Evolutionary conservation across 805 yeast genomes (phyloP).

Genomic region (Naumovozyma dairenensis): DNA sequence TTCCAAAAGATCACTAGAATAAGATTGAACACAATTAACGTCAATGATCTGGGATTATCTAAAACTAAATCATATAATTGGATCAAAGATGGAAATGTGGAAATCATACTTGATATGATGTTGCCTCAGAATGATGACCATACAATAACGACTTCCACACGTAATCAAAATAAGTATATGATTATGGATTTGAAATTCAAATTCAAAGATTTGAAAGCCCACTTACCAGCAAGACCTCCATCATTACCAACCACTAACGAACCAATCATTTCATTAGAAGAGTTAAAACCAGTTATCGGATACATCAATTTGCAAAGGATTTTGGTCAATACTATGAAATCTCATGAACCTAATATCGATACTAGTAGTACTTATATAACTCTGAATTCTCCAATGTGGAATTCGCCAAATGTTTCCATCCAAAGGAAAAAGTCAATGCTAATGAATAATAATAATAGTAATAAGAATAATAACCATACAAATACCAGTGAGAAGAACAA

Average conservation of each 20-base stretch:
- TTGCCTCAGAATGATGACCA: constrained; percentile 43
- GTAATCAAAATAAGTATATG: constrained; percentile 38
- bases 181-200: constrained; percentile 58
- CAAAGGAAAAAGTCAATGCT: constrained; percentile 15
- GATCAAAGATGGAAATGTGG: constrained; percentile 63
- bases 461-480: not conserved
- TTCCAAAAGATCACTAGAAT: constrained; percentile 45
- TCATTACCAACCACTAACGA: constrained; percentile 43
- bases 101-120: constrained; percentile 61
- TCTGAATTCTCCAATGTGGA: constrained; percentile 21
- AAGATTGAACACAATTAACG: constrained; percentile 32
- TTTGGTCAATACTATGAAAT: constrained; percentile 1
- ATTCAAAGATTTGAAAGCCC: constrained; percentile 53
- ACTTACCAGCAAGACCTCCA: constrained; percentile 41
- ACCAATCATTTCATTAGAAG: constrained; percentile 48
- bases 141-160: constrained; percentile 6
- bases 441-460: not conserved
- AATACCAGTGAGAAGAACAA: not conserved
- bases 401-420: constrained; percentile 22
- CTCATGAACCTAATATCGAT: constrained; percentile 2
- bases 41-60: constrained; percentile 30
- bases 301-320: constrained; percentile 44
- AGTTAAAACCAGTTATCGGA: constrained; percentile 50
- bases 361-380: constrained; percentile 14
- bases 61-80: constrained; percentile 47